Base-by-base conservation (phyloP, 768 basidiomycete species). In the Trametes elegans region DNA sequence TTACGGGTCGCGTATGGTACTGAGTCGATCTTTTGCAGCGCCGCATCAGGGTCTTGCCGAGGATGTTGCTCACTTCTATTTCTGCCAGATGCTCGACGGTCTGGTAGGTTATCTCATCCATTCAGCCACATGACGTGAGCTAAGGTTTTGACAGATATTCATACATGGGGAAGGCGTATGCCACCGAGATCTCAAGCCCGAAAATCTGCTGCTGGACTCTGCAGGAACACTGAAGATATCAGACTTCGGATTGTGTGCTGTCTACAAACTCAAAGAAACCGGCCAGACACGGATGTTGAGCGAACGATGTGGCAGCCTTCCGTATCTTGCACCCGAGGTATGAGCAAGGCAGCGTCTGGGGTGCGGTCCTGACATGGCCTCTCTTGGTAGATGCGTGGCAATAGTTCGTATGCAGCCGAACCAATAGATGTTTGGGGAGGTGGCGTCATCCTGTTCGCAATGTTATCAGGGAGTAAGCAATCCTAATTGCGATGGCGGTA, bases 361-460 rank as follows among this genome's bases (percentile, higher is more conserved):
- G n/a, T n/a, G n/a, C n/a, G n/a, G n/a, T n/a, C n/a, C n/a, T n/a
- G n/a, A n/a, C n/a, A n/a, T n/a, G n/a, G n/a, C n/a, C n/a, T n/a
- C n/a, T n/a, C n/a, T 9, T 10, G 28, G 3, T 52, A 95, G 93
- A 70, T 96, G 28, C 85, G 84, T 31, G 73, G 73, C 3, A 75
- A 83, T 3, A 74, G 68, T 9, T 80, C 90, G 0, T 99, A 98
- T 70, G 70, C 83, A 13, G 97, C 94, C 2, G 93, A 97, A 54
- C 94, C 97, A 0, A 82, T 98, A 21, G 97, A 99, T 67, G 84
- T 92, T 8, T 99, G 97, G 97, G 93, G 93, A 0, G 82, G 91
- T 36, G 97, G 97, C 0, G 90, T 98, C 24, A 96, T 99, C 41
- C 74, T 99, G 0, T 98, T 90, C 67, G 90, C 96, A 0, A 74